These are phyloP conservation scores for Nakazawaea holstii DNA, from an alignment of 805 yeast genomes.

Conservation along the genomic window DNA sequence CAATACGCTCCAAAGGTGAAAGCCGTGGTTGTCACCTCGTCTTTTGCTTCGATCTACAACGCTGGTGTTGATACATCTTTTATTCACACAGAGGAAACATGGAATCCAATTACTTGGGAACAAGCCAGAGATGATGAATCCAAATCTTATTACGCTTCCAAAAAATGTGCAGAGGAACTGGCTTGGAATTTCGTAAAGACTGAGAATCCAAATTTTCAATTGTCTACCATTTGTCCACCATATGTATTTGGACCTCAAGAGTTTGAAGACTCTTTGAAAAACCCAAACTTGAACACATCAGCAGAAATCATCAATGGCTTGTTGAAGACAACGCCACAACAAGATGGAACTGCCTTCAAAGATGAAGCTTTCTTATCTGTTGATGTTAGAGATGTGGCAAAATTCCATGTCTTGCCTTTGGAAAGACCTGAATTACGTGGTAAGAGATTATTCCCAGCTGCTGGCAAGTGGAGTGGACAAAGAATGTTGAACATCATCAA, in stretches of 20 bases:
- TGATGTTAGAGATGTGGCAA: constrained; percentile 62
- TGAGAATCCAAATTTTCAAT: constrained; percentile 27
- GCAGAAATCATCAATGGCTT: constrained; percentile 22
- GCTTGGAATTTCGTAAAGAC: constrained; percentile 32
- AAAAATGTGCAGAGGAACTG: constrained; percentile 39
- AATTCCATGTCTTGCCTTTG: constrained; percentile 39
- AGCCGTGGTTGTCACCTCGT: constrained; percentile 42
- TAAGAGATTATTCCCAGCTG: neutral
- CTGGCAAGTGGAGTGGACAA: constrained; percentile 15
- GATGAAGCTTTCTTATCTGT: constrained; percentile 20
- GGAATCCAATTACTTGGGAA: constrained; percentile 26
- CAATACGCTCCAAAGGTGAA: constrained; percentile 34
- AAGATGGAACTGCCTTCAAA: constrained; percentile 12
- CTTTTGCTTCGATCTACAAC: constrained; percentile 39
- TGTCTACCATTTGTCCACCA: constrained; percentile 28
- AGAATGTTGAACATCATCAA: constrained; percentile 27
- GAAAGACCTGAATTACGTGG: constrained; percentile 13
- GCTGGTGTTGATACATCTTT: neutral
- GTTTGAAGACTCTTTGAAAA: constrained; percentile 14
- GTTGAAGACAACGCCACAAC: constrained; percentile 15
- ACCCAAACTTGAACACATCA: constrained; percentile 24
- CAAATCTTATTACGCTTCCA: constrained; percentile 33
- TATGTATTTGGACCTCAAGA: constrained; percentile 36
- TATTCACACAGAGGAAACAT: constrained; percentile 22
- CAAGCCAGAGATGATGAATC: constrained; percentile 11